Base-by-base conservation (phyloP, 106 monocot genomes). In the Narthecium ossifragum region DNA sequence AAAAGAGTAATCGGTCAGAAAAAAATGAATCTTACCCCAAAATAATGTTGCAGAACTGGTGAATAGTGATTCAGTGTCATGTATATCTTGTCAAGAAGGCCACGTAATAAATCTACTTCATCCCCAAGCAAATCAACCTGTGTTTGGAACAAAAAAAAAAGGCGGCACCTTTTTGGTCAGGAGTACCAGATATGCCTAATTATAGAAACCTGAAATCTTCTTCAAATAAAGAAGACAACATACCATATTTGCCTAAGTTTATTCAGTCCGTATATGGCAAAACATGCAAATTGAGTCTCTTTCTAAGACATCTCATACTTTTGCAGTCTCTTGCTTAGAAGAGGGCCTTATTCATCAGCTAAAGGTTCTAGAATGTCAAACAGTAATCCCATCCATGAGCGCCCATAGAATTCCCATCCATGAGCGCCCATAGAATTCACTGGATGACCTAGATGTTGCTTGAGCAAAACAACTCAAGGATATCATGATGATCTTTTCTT, bases 81-180 rank as follows among this genome's bases (percentile, higher is more conserved):
- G 47, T 85, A 77, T 71, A 78, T 70, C 57, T 83, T 86, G 67
- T 71, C 60, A 52, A 91, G 58, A 63, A 91, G 63, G 23, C 29
- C 51, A 21, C 73, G 30, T 58, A 91, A 82, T 53, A 39, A 31
- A 71, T 91, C 91, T 34, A 83, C 79, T 60, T 86, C 62, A 77
- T 91, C 91, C 14, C 91, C 91, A 2, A 91, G 69, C 60, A 91
- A 59, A 74, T 91, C 91, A 27, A 91, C 91, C 90, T 91, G 46
- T 20, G 21, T 30, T 67, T 47, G 55, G 58, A 30, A 62, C 17
- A 13, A 21, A 47, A 1, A 33, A 62, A 15, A 39, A 31, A 11
- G 9, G 5, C 21, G 11, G 26, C 2, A 60, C 11, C 10, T 25
- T 28, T 45, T 15, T 13, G 24, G 10, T 45, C 12, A 26, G 30